Percentiles rank a stretch among this genome's conserved stretches.
These are phyloP conservation scores for Penstemon newberryi DNA, from an alignment of 257 asterid genomes.

Conservation along the genomic window DNA sequence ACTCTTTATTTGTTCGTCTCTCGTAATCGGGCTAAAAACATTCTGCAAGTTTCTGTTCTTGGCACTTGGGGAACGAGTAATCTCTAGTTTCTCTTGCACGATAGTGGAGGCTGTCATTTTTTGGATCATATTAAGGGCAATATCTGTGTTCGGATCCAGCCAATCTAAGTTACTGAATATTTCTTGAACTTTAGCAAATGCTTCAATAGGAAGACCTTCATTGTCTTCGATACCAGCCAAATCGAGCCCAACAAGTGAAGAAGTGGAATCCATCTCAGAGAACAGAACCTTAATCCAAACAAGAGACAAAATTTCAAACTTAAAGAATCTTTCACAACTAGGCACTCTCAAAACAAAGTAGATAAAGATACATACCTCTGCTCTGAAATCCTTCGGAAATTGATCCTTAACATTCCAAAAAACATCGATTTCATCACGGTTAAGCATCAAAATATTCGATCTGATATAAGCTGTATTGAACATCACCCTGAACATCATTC, in stretches of 20 bases:
- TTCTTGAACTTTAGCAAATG: conserved; percentile 46
- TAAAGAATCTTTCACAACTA: conserved; percentile 5
- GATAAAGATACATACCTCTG: conserved; percentile 53
- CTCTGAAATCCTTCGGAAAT: conserved; percentile 58
- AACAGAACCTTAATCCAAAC: conserved; percentile 53
- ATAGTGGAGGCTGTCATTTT: conserved; percentile 34
- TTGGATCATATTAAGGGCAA: conserved; percentile 34
- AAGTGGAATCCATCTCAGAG: conserved; percentile 55
- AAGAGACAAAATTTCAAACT: conserved; percentile 20
- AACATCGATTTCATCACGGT: conserved; percentile 52
- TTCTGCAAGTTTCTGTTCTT: conserved; percentile 31
- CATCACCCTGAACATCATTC: conserved; percentile 64
- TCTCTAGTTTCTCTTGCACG: conserved; percentile 38
- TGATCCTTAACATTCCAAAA: conserved; percentile 52
- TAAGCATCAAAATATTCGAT: conserved; percentile 55
- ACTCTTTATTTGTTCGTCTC: conserved; percentile 13
- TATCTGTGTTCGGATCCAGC: conserved; percentile 35
- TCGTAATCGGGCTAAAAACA: conserved; percentile 12
- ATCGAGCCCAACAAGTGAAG: conserved; percentile 34
- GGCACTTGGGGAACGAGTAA: conserved; percentile 20
- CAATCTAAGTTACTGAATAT: conserved; percentile 41
- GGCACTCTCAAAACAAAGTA: not conserved
- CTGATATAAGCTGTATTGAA: conserved; percentile 68
- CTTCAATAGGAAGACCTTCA: conserved; percentile 50
- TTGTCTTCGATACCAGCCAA: conserved; percentile 35